A percentile compares a stretch with the other conserved stretches of the same genome.
These are phyloP conservation scores for Boletus edulis DNA, from an alignment of 768 basidiomycete genomes.

Conservation along the genomic window DNA sequence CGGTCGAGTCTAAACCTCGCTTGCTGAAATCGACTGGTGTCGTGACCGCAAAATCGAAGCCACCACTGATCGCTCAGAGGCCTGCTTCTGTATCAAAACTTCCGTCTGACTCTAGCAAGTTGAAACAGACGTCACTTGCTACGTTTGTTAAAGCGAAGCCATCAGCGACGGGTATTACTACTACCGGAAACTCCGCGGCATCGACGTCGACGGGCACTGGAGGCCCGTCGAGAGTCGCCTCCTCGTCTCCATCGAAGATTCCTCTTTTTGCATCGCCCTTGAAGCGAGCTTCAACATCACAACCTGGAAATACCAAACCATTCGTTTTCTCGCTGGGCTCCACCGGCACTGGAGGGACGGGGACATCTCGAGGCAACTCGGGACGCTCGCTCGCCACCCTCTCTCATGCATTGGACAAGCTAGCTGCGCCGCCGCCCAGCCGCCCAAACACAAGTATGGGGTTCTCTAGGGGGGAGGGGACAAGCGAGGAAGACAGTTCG, in stretches of 20 bases:
- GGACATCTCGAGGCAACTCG: neutral
- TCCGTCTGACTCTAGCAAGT: conserved; percentile 13
- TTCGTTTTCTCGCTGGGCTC: conserved; percentile 5
- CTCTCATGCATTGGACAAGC: conserved; percentile 65
- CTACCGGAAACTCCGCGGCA: neutral
- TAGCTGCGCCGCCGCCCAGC: conserved; percentile 62
- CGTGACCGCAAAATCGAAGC: conserved; percentile 3
- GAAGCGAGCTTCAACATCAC: conserved; percentile 13
- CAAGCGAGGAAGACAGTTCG: neutral
- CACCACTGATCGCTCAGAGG: neutral
- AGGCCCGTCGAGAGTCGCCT: conserved; percentile 6
- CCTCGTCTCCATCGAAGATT: conserved; percentile 27
- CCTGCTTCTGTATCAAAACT: conserved; percentile 14
- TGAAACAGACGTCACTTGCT: conserved; percentile 25
- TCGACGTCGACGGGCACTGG: conserved; percentile 6
- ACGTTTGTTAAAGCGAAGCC: conserved; percentile 20
- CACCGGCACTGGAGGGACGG: neutral
- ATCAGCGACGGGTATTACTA: neutral
- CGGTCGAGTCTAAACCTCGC: conserved; percentile 1
- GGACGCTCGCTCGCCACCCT: conserved; percentile 57
- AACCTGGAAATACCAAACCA: conserved; percentile 4
- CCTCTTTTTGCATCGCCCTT: conserved; percentile 23
- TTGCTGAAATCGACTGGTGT: conserved; percentile 4
- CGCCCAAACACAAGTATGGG: conserved; percentile 72
- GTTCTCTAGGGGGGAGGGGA: conserved; percentile 41